Conservation (phyloP, 164 flowering plant genomes). For the Liquidambar formosana region DNA sequence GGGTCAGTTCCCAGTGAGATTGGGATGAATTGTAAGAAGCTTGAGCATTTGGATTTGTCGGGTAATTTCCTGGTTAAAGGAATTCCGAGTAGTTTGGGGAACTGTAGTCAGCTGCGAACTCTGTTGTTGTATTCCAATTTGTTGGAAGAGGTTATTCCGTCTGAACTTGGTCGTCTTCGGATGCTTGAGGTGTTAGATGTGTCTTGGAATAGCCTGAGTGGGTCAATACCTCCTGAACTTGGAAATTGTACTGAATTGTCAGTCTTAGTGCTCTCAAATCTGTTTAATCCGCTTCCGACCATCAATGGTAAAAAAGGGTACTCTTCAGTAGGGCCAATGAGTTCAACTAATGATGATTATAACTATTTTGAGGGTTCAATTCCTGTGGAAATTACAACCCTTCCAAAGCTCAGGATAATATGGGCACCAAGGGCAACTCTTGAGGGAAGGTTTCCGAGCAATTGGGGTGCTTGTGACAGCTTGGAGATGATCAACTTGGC, state of each 20-base stretch:
- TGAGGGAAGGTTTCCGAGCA: conserved; percentile 52
- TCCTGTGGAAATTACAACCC: conserved; percentile 51
- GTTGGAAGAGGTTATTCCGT: conserved; percentile 56
- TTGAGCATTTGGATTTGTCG: conserved; percentile 73
- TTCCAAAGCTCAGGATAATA: conserved; percentile 70
- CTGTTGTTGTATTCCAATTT: conserved; percentile 49
- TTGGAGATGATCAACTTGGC: conserved; percentile 81
- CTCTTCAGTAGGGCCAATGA: conserved; percentile 14
- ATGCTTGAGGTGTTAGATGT: conserved; percentile 56
- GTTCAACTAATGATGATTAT: conserved; percentile 47
- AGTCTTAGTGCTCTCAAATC: conserved; percentile 67
- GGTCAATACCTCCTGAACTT: conserved; percentile 47
- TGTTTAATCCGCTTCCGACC: conserved; percentile 41
- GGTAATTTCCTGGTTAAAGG: conserved; percentile 59
- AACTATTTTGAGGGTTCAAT: conserved; percentile 71
- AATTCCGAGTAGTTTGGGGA: conserved; percentile 67
- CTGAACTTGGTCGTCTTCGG: conserved; percentile 40
- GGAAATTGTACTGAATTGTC: conserved; percentile 53
- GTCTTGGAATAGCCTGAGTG: conserved; percentile 61
- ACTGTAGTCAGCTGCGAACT: conserved; percentile 42
- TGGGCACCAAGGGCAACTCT: conserved; percentile 81
- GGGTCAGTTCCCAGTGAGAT: conserved; percentile 64
- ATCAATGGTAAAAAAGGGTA: conserved; percentile 6
- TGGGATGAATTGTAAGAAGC: conserved; percentile 57
- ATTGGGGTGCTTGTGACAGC: conserved; percentile 72